Evolutionary conservation across 768 basidiomycete genomes (phyloP), one percentile per base, ranked within the genome.

Genomic region (Hypholoma sublateritium): DNA sequence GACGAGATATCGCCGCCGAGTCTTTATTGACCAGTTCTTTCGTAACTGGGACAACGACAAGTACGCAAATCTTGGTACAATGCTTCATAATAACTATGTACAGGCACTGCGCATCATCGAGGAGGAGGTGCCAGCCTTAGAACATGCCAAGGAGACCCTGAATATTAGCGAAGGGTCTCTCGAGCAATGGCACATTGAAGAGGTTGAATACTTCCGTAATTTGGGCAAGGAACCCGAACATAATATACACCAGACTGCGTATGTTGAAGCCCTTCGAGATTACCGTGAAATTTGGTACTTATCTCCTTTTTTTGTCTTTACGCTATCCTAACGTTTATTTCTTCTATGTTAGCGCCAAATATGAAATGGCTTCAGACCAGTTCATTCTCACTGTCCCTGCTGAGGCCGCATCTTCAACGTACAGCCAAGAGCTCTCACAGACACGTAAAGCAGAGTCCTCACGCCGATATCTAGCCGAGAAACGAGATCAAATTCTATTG

Each of bases 381-480:
- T 56, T 56, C 24, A 35, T 56, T 21, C 46, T 49, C 35, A 21
- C 55, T 14, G 47, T 37, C 1, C 55, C 47, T 39, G 25, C 28
- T 19, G 24, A 49, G 35, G 46, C 46, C 17, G 44, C 19, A 36
- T 34, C 13, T 34, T 34, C 41, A 25, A 24, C 51, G 3, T 55
- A 55, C n/a, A 19, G 17, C 22, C 16, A 19, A 2, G 54, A 46
- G 11, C 36, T 56, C 12, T 56, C 55, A 3, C 34, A 32, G 17
- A 51, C 50, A 12, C 50, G 44, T 4, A 24, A 46, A 28, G n/a
- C 37, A 4, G 61, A 62, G 41, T 53, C 57, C 1, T 55, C 48
- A 32, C 57, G 47, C 35, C 55, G 48, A 45, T 44, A 71, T 56
- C 58, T 63, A 1, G 64, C 66, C 22, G 65, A 70, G 13, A 55